phyloP scores from a whole-genome alignment of 23 red algal genomes.

The Gracilaria domingensis region DNA sequence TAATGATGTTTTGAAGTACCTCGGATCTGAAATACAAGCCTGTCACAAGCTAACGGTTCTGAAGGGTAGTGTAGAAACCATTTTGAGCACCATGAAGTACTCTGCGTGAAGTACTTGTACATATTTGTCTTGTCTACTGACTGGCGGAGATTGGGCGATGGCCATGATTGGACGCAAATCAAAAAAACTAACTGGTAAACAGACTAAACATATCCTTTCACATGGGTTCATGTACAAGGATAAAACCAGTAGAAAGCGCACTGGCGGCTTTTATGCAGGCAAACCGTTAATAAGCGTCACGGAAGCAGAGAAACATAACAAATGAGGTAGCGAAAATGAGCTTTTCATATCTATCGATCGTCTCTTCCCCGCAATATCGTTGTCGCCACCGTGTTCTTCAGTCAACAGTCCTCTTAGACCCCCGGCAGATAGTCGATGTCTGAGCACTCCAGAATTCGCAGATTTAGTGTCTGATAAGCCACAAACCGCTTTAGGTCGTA shows the following conservation, averaged over 20 bases:
- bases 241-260: too few species aligned
- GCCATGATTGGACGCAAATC: neutral
- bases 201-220: too few species aligned
- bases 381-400: neutral
- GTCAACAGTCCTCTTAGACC: constrained; percentile 12
- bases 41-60: constrained; percentile 16
- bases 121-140: neutral
- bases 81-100: constrained; percentile 38
- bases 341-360: constrained; percentile 22
- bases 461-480: neutral
- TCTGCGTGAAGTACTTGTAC: neutral
- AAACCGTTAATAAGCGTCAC: constrained; percentile 19
- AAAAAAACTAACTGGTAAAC: neutral
- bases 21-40: constrained; percentile 22
- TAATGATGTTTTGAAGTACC: neutral
- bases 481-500: constrained; percentile 43
- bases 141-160: neutral
- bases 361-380: constrained; percentile 10
- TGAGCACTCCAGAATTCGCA: constrained; percentile 17
- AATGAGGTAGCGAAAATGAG: neutral
- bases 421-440: constrained; percentile 40
- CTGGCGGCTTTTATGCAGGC: neutral
- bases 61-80: constrained; percentile 49
- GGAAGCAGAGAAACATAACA: neutral
- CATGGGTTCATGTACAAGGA: neutral